Percentiles rank a stretch among this genome's conserved stretches.
Evolutionary conservation across 1,284 basidiomycete species (phyloP).

Genomic region (Peniophora sp.): DNA sequence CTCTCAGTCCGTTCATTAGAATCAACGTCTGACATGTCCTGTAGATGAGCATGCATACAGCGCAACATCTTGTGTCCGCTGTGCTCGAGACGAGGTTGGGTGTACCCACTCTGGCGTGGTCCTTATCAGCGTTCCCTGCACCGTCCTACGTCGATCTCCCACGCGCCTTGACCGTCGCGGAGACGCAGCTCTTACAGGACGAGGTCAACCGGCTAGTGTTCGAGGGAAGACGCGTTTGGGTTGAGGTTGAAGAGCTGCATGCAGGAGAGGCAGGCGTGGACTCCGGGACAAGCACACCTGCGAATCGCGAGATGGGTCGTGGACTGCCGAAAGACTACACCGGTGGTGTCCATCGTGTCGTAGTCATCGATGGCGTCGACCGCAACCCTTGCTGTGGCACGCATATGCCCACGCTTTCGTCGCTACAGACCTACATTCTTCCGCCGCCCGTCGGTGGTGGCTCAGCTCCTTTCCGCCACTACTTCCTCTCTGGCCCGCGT

Average conservation of each 20-base stretch:
- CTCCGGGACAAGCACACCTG: constrained; percentile 29
- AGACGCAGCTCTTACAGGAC: constrained; percentile 56
- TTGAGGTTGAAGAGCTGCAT: constrained; percentile 64
- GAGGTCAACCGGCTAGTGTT: constrained; percentile 61
- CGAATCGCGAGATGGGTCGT: constrained; percentile 36
- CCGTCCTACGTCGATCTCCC: constrained; percentile 77
- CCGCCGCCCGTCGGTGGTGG: constrained; percentile 54
- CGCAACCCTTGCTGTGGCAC: constrained; percentile 87
- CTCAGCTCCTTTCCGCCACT: constrained; percentile 63
- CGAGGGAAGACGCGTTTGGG: constrained; percentile 52
- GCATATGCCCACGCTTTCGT: constrained; percentile 66
- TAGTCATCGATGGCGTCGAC: constrained; percentile 77
- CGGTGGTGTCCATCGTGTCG: constrained; percentile 72
- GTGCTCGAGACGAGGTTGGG: constrained; percentile 61
- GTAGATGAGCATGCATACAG: constrained; percentile 79
- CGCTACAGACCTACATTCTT: constrained; percentile 65
- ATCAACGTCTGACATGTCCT: constrained; percentile 1
- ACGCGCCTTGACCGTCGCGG: constrained; percentile 55
- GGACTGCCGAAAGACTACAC: constrained; percentile 64
- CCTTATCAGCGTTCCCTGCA: constrained; percentile 57
- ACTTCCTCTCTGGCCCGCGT: constrained; percentile 76
- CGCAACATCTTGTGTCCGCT: constrained; percentile 79
- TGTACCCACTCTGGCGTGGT: constrained; percentile 83
- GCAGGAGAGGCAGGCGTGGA: constrained; percentile 25
- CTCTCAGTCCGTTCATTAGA: not conserved